A percentile compares a stretch with the other conserved stretches of the same genome.
phyloP scores from a whole-genome alignment of 345 rosid species.

The Aquilaria yunnanensis region DNA sequence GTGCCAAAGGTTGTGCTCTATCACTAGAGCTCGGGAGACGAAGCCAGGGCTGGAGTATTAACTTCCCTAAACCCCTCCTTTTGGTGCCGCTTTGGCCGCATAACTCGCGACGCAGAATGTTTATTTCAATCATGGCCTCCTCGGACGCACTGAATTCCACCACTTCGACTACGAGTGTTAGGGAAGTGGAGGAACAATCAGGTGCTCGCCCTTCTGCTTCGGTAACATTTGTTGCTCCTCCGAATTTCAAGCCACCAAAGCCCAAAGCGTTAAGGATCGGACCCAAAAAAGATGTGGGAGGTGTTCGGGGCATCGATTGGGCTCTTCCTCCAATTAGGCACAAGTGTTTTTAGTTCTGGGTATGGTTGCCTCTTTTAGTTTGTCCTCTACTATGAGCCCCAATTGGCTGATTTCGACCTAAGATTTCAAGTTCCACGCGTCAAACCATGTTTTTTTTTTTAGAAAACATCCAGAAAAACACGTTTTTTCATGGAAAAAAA shows the following conservation, averaged over 20 bases:
- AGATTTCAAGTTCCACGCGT: no score
- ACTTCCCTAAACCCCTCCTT: constrained; percentile 37
- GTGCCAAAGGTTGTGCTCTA: no score
- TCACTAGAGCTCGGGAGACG: no score
- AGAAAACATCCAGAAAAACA: no score
- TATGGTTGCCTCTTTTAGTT: constrained; percentile 10
- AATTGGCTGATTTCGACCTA: no score
- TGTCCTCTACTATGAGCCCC: not conserved
- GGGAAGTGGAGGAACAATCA: constrained; percentile 17
- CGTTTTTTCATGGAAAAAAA: no score
- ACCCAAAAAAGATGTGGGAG: constrained; percentile 49
- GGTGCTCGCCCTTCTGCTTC: not conserved
- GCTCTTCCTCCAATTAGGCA: constrained; percentile 64
- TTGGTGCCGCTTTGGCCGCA: constrained; percentile 21
- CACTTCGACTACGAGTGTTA: constrained; percentile 18
- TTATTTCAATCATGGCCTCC: constrained; percentile 43
- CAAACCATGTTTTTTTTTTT: no score
- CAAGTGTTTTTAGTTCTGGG: constrained; percentile 84
- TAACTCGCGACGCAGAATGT: constrained; percentile 17
- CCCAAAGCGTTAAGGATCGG: constrained; percentile 60
- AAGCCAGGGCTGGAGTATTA: constrained; percentile 56
- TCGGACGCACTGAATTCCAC: constrained; percentile 19
- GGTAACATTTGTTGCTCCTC: constrained; percentile 37
- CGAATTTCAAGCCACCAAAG: constrained; percentile 65
- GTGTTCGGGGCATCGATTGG: constrained; percentile 64